Percentiles rank a stretch among this genome's conserved stretches.
Evolutionary conservation across 805 yeast genomes (phyloP).

Genomic region (Cyberlindnera americana): DNA sequence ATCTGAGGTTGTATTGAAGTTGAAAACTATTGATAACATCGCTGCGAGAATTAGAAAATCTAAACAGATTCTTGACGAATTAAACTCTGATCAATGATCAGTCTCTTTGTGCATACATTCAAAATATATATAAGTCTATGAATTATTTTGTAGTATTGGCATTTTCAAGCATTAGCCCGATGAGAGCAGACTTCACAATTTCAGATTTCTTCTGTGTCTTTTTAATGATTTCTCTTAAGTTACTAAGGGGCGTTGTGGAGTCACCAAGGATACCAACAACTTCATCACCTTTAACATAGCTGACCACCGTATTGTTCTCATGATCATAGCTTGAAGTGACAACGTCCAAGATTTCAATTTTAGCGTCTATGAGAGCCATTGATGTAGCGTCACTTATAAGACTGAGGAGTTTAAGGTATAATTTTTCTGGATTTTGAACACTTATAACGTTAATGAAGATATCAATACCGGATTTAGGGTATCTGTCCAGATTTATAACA

Average conservation of each 20-base stretch:
- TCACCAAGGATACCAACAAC: constrained; percentile 60
- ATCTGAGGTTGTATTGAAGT: constrained; percentile 25
- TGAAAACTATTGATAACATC: constrained; percentile 20
- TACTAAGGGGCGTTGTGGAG: constrained; percentile 18
- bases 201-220: constrained; percentile 14
- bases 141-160: constrained; percentile 1
- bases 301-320: constrained; percentile 40
- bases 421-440: constrained; percentile 30
- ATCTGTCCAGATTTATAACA: constrained; percentile 50
- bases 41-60: constrained; percentile 23
- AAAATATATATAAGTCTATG: background rate
- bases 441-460: constrained; percentile 67
- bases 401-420: constrained; percentile 30
- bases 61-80: constrained; percentile 23
- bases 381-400: constrained; percentile 47
- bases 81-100: constrained; percentile 13
- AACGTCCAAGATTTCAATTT: constrained; percentile 73
- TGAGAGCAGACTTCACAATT: constrained; percentile 13
- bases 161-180: constrained; percentile 10
- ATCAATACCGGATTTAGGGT: constrained; percentile 89
- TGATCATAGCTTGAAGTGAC: constrained; percentile 60
- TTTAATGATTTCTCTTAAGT: constrained; percentile 11
- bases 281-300: constrained; percentile 54
- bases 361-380: constrained; percentile 79
- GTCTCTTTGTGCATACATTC: too few species aligned